Percentiles rank a stretch among this genome's conserved stretches.
phyloP scores from a whole-genome alignment of 345 rosid species.

The Hibiscus tridactylites region DNA sequence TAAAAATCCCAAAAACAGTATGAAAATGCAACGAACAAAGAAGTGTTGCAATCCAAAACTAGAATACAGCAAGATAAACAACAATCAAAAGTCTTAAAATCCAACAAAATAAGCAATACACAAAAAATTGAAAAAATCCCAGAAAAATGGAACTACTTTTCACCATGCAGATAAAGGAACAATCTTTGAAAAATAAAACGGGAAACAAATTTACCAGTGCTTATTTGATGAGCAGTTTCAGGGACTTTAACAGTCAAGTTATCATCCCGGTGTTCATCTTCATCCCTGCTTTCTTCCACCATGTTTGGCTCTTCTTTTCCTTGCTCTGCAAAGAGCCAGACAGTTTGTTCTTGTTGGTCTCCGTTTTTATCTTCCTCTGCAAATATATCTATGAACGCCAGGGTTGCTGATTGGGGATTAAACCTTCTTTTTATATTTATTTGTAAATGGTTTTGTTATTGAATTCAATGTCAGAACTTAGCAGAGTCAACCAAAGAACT shows the following conservation, averaged over 20 bases:
- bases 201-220: conserved; percentile 38
- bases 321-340: conserved; percentile 13
- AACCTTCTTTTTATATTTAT: background rate
- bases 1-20: background rate
- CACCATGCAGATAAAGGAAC: background rate
- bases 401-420: background rate
- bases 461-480: background rate
- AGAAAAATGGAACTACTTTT: no score
- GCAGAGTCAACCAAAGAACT: background rate
- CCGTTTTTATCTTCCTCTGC: background rate
- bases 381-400: conserved; percentile 16
- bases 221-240: conserved; percentile 78
- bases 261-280: conserved; percentile 10
- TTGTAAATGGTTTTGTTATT: background rate
- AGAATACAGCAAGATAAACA: background rate
- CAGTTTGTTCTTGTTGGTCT: conserved; percentile 10
- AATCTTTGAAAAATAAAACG: background rate
- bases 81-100: background rate
- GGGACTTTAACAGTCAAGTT: conserved; percentile 37
- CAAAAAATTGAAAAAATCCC: no score
- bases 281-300: conserved; percentile 4
- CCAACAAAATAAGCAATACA: background rate
- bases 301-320: conserved; percentile 13
- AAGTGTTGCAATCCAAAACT: background rate
- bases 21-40: background rate